These are phyloP conservation scores for Neurospora sp. DNA, from an alignment of 495 filamentous ascomycete species.

Conservation along the genomic window DNA sequence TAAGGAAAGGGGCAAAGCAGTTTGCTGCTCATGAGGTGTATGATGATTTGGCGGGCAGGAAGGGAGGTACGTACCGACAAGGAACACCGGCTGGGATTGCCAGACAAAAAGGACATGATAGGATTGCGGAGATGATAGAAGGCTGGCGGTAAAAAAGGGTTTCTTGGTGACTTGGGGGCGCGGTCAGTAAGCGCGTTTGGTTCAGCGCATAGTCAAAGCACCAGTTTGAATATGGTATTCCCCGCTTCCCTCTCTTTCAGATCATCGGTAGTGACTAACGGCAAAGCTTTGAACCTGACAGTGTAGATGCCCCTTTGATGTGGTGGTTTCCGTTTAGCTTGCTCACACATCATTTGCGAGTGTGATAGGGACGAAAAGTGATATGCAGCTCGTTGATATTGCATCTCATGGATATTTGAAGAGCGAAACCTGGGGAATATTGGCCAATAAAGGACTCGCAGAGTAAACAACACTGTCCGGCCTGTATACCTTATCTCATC, in stretches of 20 bases:
- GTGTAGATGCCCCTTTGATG: background rate
- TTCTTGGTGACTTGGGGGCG: background rate
- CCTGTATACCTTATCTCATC: background rate
- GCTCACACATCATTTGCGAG: background rate
- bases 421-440: background rate
- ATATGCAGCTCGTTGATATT: background rate
- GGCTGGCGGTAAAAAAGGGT: background rate
- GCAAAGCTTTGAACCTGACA: background rate
- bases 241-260: background rate
- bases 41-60: conserved; percentile 2
- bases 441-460: background rate
- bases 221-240: background rate
- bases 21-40: conserved; percentile 6
- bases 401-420: background rate
- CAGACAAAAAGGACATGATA: conserved; percentile 2
- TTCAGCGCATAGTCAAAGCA: background rate
- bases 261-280: background rate
- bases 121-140: conserved; percentile 3
- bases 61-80: background rate
- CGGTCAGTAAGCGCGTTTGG: background rate
- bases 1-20: conserved; percentile 9
- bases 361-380: background rate
- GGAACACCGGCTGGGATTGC: conserved; percentile 11
- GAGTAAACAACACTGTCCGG: background rate
- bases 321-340: background rate